Conservation (phyloP, 2,329 filamentous ascomycete genomes). For the Alternaria tenuissima region DNA sequence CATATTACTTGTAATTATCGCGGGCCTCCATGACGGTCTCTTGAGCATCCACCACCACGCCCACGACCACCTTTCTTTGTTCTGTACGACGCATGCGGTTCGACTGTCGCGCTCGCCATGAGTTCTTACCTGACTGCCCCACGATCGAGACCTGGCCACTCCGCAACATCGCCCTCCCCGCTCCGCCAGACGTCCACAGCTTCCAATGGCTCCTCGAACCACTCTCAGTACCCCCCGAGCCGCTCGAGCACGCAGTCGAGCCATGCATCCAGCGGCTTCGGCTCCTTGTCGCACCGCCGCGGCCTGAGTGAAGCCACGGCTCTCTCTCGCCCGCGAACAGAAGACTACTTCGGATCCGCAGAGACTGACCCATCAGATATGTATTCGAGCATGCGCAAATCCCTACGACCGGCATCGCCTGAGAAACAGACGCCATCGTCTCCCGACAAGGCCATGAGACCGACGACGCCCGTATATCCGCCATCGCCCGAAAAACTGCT, state of each 20-base stretch:
- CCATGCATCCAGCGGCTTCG: constrained; percentile 67
- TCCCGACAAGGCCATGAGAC: constrained; percentile 10
- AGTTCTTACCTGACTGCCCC: constrained; percentile 46
- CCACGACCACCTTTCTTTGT: constrained; percentile 13
- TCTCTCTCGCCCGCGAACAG: constrained; percentile 60
- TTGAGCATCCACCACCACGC: constrained; percentile 25
- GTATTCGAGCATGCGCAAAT: constrained; percentile 77
- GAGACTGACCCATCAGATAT: constrained; percentile 66
- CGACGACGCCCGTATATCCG: constrained; percentile 5
- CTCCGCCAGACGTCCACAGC: constrained; percentile 73
- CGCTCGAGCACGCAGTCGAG: constrained; percentile 76
- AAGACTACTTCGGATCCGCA: constrained; percentile 55
- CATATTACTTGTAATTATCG: constrained; percentile 29
- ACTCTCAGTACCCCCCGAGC: constrained; percentile 68
- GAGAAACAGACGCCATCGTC: constrained; percentile 30
- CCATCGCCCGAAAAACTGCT: constrained; percentile 34
- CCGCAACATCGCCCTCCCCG: constrained; percentile 54
- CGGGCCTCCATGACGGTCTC: constrained; percentile 42
- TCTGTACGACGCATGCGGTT: constrained; percentile 44
- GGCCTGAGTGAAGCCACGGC: constrained; percentile 76
- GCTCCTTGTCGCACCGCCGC: constrained; percentile 69
- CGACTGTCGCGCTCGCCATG: constrained; percentile 42
- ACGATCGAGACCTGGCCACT: constrained; percentile 52
- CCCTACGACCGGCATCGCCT: constrained; percentile 65
- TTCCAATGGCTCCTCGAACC: constrained; percentile 74